Conservation (phyloP, 495 filamentous ascomycete species). For the Xylona heveae region DNA sequence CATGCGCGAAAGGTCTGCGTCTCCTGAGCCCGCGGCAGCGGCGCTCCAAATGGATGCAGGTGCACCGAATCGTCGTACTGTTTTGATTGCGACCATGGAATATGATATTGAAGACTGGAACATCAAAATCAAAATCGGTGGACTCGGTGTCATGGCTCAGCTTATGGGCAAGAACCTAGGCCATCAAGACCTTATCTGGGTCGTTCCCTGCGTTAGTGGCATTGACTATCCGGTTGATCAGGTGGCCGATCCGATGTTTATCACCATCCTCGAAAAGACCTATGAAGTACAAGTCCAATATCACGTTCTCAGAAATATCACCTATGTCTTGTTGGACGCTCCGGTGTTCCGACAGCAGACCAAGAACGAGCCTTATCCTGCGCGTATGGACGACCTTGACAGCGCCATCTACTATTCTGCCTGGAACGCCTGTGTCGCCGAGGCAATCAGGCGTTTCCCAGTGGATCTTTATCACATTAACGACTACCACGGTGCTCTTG, state of each 20-base stretch:
- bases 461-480: not conserved
- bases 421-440: not conserved
- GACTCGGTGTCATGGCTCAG: slow-evolving; percentile 35
- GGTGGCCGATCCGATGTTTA: slow-evolving; percentile 21
- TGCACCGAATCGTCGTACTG: slow-evolving; percentile 12
- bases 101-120: slow-evolving; percentile 53
- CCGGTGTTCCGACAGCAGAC: slow-evolving; percentile 25
- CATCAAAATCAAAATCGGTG: slow-evolving; percentile 57
- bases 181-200: slow-evolving; percentile 29
- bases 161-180: slow-evolving; percentile 27
- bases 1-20: no score
- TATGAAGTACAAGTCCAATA: slow-evolving; percentile 25
- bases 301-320: slow-evolving; percentile 26
- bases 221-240: slow-evolving; percentile 26
- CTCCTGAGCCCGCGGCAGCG: not conserved
- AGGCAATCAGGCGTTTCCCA: not conserved
- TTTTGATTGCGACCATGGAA: slow-evolving; percentile 43
- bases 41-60: slow-evolving; percentile 1
- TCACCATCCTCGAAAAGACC: slow-evolving; percentile 20
- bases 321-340: slow-evolving; percentile 25
- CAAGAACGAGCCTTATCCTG: slow-evolving; percentile 23
- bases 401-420: not conserved
- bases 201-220: slow-evolving; percentile 27
- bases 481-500: slow-evolving; percentile 46
- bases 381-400: slow-evolving; percentile 16